phyloP scores from a whole-genome alignment of 805 yeast species.

The Ogataea parapolymorpha region DNA sequence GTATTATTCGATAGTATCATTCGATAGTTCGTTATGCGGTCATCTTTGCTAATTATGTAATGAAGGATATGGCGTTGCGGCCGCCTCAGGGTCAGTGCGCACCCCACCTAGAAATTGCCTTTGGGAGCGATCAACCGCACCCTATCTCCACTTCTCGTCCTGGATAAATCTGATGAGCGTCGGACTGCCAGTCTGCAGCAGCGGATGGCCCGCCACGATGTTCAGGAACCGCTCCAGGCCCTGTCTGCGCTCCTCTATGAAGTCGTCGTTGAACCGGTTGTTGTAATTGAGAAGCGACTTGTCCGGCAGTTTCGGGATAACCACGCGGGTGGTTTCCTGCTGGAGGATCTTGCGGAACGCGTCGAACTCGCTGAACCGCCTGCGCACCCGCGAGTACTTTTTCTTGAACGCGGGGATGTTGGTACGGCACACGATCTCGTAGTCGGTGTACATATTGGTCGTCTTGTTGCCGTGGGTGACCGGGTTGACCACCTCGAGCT shows the following conservation, averaged over 20 bases:
- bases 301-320: constrained; percentile 89
- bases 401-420: constrained; percentile 84
- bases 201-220: constrained; percentile 88
- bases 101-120: neutral
- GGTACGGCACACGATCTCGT: constrained; percentile 84
- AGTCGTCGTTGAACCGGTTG: constrained; percentile 75
- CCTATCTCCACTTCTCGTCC: constrained; percentile 73
- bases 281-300: constrained; percentile 55
- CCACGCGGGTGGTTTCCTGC: constrained; percentile 72
- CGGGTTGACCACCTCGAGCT: constrained; percentile 83
- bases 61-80: neutral
- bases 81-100: constrained; percentile 9
- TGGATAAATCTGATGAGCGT: constrained; percentile 81
- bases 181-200: constrained; percentile 82
- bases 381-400: constrained; percentile 62
- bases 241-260: constrained; percentile 76
- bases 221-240: constrained; percentile 79
- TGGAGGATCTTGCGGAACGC: constrained; percentile 70
- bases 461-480: constrained; percentile 65
- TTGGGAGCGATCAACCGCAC: neutral
- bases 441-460: constrained; percentile 74
- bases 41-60: constrained; percentile 2
- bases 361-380: constrained; percentile 90
- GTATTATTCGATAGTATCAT: neutral
- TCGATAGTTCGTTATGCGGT: neutral